phyloP scores from a whole-genome alignment of 805 yeast genomes.

The Wilhelminamyces savonicus region DNA sequence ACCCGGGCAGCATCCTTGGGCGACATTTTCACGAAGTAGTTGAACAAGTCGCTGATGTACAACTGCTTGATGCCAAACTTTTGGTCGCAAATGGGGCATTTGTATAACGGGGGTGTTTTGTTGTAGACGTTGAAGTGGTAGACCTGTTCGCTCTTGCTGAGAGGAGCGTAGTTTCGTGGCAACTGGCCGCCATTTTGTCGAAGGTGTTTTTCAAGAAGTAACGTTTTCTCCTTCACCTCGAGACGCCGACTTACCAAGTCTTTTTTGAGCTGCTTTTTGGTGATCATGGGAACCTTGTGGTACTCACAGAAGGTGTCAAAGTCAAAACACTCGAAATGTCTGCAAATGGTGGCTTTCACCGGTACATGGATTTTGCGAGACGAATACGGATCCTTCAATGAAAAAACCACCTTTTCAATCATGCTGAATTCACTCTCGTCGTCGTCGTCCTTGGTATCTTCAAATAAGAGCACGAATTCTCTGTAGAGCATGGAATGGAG shows the following conservation, averaged over 20 bases:
- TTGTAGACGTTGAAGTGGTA: conserved; percentile 8
- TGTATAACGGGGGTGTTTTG: conserved; percentile 22
- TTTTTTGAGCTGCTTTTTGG: conserved; percentile 14
- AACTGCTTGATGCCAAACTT: conserved; percentile 27
- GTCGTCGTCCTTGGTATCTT: too few species aligned
- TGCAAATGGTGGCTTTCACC: conserved; percentile 29
- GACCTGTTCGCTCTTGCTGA: conserved; percentile 13
- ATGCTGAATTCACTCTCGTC: conserved; percentile 24
- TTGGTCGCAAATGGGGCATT: conserved; percentile 36
- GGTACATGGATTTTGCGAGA: conserved; percentile 34
- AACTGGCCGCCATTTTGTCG: conserved; percentile 3
- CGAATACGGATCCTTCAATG: conserved; percentile 35
- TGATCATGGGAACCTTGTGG: conserved; percentile 26
- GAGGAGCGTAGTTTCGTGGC: conserved; percentile 5
- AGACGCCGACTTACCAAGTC: conserved; percentile 21
- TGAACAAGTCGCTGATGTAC: conserved; percentile 32
- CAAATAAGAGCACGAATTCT: conserved; percentile 19
- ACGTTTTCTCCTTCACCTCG: conserved; percentile 6
- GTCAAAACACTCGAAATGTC: conserved; percentile 41
- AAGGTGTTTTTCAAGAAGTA: conserved; percentile 1
- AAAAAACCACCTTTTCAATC: conserved; percentile 30
- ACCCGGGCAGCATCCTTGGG: conserved; percentile 27
- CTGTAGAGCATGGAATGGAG: conserved; percentile 22
- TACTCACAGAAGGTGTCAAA: conserved; percentile 35
- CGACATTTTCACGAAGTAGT: conserved; percentile 35